These are phyloP conservation scores for Allium fistulosum DNA, from an alignment of 106 monocot species.

Conservation along the genomic window DNA sequence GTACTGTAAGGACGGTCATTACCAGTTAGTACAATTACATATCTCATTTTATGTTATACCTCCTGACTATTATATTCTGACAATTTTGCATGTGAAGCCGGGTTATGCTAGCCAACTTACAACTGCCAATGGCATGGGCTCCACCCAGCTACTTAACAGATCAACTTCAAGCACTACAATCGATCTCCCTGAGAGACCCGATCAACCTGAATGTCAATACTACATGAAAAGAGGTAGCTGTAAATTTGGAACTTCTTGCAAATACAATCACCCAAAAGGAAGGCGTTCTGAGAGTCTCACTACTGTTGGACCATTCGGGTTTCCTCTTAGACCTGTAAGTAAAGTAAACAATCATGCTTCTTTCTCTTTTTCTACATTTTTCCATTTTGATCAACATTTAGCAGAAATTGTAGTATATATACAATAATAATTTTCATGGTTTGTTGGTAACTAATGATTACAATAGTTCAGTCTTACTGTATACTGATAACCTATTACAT, in stretches of 20 bases:
- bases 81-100: constrained; percentile 8
- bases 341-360: neutral
- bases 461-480: too few relatives aligned
- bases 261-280: constrained; percentile 70
- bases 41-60: too few relatives aligned
- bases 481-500: too few relatives aligned
- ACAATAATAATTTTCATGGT: too few relatives aligned
- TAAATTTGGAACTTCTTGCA: constrained; percentile 72
- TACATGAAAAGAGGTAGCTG: constrained; percentile 71
- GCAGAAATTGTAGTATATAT: too few relatives aligned
- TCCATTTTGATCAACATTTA: neutral
- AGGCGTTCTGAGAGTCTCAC: constrained; percentile 11
- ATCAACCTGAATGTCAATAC: constrained; percentile 76
- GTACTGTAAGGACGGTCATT: too few relatives aligned
- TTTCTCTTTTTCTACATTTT: neutral
- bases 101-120: constrained; percentile 17
- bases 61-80: too few relatives aligned
- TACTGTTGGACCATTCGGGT: constrained; percentile 50
- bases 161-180: constrained; percentile 12
- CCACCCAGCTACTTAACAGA: constrained; percentile 16
- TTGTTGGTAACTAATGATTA: too few relatives aligned
- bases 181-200: constrained; percentile 52
- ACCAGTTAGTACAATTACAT: too few relatives aligned
- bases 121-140: constrained; percentile 22
- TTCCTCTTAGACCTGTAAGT: constrained; percentile 77